phyloP scores from a whole-genome alignment of 768 basidiomycete species.

The Fomitopsis pulvina region DNA sequence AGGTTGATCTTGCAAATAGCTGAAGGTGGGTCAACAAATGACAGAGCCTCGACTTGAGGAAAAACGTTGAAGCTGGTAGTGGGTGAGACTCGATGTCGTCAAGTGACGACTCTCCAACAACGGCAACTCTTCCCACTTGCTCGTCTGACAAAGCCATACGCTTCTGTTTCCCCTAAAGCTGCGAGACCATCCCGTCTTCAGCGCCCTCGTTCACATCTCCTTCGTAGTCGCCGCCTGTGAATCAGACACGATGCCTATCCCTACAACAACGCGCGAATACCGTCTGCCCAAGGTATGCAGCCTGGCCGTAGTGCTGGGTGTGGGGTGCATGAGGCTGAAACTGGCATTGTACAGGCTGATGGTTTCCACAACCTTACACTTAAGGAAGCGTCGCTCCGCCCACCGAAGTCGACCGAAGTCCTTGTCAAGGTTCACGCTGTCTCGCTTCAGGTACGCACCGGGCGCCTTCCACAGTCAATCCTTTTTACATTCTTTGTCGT shows the following conservation, averaged over 20 bases:
- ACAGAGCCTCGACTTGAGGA: no score
- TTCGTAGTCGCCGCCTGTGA: no score
- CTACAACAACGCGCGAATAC: constrained; percentile 17
- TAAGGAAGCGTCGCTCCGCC: constrained; percentile 18
- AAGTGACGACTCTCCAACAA: no score
- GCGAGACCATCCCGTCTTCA: no score
- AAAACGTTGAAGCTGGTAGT: no score
- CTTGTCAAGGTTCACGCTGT: constrained; percentile 51
- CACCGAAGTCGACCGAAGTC: constrained; percentile 41
- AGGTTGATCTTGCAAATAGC: no score
- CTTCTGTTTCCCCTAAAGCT: no score
- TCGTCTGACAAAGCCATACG: no score
- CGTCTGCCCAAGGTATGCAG: constrained; percentile 16
- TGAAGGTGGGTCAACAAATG: no score
- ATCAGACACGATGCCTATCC: constrained; percentile 15
- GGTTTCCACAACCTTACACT: constrained; percentile 22
- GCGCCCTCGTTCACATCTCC: no score
- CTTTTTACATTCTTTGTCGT: neutral
- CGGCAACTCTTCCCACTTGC: no score
- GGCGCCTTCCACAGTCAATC: neutral
- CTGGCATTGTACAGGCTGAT: constrained; percentile 1
- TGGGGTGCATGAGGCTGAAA: neutral
- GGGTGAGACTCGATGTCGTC: no score
- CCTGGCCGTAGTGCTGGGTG: neutral
- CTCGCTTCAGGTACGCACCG: constrained; percentile 35